phyloP scores from a whole-genome alignment of 2,329 filamentous ascomycete species.

The Arthrobotrys sinensis region DNA sequence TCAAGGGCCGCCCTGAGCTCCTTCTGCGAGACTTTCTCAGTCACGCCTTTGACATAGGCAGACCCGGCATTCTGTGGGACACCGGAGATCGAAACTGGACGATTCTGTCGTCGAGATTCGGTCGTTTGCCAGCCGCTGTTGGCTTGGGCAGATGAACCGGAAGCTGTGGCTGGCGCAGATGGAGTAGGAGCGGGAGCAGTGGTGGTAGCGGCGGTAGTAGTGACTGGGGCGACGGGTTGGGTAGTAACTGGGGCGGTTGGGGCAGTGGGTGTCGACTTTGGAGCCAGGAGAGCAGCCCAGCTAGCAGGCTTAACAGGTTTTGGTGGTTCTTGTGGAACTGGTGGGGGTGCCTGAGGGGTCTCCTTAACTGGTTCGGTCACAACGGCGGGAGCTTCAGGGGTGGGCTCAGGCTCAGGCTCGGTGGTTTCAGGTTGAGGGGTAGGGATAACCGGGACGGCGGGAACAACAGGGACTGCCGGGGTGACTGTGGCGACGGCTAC shows the following conservation, averaged over 20 bases:
- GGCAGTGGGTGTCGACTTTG: constrained; percentile 48
- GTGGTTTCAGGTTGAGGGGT: constrained; percentile 43
- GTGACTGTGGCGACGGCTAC: constrained; percentile 24
- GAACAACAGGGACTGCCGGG: constrained; percentile 56
- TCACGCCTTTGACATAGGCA: constrained; percentile 96
- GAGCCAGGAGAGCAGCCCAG: constrained; percentile 55
- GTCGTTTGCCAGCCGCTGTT: constrained; percentile 87
- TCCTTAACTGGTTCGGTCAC: constrained; percentile 56
- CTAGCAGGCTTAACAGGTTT: constrained; percentile 54
- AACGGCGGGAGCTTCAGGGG: constrained; percentile 24
- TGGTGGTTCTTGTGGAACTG: constrained; percentile 56
- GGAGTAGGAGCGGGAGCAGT: constrained; percentile 64
- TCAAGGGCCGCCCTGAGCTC: constrained; percentile 80
- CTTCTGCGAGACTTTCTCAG: constrained; percentile 82
- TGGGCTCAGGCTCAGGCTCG: constrained; percentile 37
- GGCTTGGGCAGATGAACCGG: constrained; percentile 66
- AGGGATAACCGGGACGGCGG: constrained; percentile 40
- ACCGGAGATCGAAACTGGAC: constrained; percentile 66
- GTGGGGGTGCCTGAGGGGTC: constrained; percentile 41
- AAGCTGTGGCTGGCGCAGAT: constrained; percentile 65
- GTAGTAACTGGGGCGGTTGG: constrained; percentile 64
- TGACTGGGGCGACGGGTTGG: constrained; percentile 66
- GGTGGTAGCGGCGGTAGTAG: constrained; percentile 71
- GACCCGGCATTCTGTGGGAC: constrained; percentile 71
- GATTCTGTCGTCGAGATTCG: constrained; percentile 70